Conservation (phyloP, 2,329 filamentous ascomycete species). For the Phaeoacremonium minimum region DNA sequence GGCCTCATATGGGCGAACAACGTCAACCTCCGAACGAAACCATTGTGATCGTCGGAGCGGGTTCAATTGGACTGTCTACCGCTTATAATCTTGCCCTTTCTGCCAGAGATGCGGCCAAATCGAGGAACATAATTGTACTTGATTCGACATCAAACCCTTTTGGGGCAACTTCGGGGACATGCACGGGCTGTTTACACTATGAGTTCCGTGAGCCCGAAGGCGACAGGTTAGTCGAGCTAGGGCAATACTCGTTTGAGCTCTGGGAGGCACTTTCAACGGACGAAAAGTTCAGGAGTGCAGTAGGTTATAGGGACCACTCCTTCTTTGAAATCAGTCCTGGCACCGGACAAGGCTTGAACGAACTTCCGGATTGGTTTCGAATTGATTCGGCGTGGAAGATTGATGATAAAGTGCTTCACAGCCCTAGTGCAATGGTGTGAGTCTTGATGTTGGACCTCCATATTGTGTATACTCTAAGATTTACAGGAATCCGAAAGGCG, state of each 20-base stretch:
- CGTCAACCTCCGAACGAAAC: no score
- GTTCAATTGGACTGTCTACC: not conserved
- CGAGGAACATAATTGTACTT: not conserved
- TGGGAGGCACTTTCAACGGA: not conserved
- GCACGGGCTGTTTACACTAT: conserved; percentile 1
- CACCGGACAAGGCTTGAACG: not conserved
- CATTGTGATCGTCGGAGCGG: not conserved
- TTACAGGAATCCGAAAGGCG: not conserved
- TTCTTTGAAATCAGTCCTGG: not conserved
- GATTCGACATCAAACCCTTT: not conserved
- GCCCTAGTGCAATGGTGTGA: not conserved
- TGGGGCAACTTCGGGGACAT: not conserved
- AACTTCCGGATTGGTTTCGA: not conserved
- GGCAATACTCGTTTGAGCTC: not conserved
- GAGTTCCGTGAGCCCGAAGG: not conserved
- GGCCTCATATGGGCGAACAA: no score
- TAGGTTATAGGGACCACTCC: not conserved
- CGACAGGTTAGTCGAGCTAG: not conserved
- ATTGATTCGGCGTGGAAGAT: not conserved
- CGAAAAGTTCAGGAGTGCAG: not conserved
- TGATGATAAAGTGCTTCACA: not conserved
- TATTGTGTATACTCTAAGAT: no score
- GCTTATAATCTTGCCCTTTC: not conserved
- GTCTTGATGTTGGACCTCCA: not conserved
- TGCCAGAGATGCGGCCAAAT: not conserved